A percentile compares a stretch with the other conserved stretches of the same genome.
Conservation (phyloP, 208 protist genomes). For the Trypanosomatidae sp. region DNA sequence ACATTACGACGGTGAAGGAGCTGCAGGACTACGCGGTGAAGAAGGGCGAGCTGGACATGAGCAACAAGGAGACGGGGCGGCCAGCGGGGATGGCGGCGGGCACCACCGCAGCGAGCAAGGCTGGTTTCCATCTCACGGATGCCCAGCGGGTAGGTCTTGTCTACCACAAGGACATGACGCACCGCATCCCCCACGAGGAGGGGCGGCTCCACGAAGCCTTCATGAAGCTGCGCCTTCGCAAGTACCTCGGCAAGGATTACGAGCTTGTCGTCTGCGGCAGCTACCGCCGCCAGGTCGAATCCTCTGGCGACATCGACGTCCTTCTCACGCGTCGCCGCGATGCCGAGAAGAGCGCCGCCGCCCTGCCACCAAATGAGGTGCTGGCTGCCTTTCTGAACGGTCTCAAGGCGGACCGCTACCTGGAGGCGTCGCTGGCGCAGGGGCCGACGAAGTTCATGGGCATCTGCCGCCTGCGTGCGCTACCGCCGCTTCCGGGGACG, state of each 20-base stretch:
- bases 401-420: conserved; percentile 69
- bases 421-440: conserved; percentile 81
- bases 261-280: conserved; percentile 81
- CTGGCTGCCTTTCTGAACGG: conserved; percentile 55
- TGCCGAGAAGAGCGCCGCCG: too few relatives aligned
- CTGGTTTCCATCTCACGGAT: conserved; percentile 56
- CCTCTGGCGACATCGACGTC: conserved; percentile 89
- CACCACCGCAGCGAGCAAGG: too few relatives aligned
- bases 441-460: conserved; percentile 91
- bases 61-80: too few relatives aligned
- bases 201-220: conserved; percentile 81
- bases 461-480: too few relatives aligned
- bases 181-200: conserved; percentile 82
- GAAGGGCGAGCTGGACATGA: conserved; percentile 29
- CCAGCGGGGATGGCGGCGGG: too few relatives aligned
- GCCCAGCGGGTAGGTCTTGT: conserved; percentile 74
- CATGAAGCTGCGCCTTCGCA: conserved; percentile 67
- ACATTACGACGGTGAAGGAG: conserved; percentile 65
- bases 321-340: too few relatives aligned
- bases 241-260: conserved; percentile 73
- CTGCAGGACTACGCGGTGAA: conserved; percentile 51
- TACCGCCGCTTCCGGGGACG: too few relatives aligned
- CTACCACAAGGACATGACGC: conserved; percentile 81
- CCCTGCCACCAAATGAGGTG: conserved; percentile 42
- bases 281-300: conserved; percentile 58